phyloP scores from a whole-genome alignment of 2,329 filamentous ascomycete genomes.

The Neobulgaria alba region DNA sequence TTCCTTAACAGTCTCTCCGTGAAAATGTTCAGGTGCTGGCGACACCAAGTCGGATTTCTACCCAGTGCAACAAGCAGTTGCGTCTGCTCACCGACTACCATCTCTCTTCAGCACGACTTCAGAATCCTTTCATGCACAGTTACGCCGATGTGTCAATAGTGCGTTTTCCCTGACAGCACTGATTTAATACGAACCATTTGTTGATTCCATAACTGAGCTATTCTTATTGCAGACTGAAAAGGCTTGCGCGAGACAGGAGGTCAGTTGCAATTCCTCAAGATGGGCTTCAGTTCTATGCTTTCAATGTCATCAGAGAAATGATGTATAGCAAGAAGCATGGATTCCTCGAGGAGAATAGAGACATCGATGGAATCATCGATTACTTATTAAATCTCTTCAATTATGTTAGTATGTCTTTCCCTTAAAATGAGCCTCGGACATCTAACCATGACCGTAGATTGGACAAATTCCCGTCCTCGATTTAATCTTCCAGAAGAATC shows the following conservation, averaged over 20 bases:
- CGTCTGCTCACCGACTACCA: conserved; percentile 57
- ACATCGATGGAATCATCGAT: conserved; percentile 64
- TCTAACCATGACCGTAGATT: conserved; percentile 37
- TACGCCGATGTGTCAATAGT: conserved; percentile 66
- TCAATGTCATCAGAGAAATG: conserved; percentile 72
- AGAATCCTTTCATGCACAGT: conserved; percentile 66
- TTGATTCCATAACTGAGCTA: conserved; percentile 64
- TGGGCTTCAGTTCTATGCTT: conserved; percentile 76
- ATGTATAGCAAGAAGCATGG: conserved; percentile 70
- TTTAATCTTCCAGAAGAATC: conserved; percentile 64
- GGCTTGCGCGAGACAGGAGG: conserved; percentile 36
- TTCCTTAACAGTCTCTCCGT: not conserved
- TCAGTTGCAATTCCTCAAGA: conserved; percentile 52
- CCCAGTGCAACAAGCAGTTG: conserved; percentile 65
- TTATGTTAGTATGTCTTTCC: conserved; percentile 44
- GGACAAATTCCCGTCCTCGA: conserved; percentile 71
- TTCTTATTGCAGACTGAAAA: conserved; percentile 57
- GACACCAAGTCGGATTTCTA: conserved; percentile 64
- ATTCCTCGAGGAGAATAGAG: conserved; percentile 65
- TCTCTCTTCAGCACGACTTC: conserved; percentile 71
- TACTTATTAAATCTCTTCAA: conserved; percentile 57
- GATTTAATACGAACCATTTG: conserved; percentile 71
- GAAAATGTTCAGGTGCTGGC: not conserved
- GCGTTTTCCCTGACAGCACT: conserved; percentile 72
- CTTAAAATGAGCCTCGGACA: not conserved